Conservation (phyloP, 2,329 filamentous ascomycete genomes). For the Arthrocladium fulminans region DNA sequence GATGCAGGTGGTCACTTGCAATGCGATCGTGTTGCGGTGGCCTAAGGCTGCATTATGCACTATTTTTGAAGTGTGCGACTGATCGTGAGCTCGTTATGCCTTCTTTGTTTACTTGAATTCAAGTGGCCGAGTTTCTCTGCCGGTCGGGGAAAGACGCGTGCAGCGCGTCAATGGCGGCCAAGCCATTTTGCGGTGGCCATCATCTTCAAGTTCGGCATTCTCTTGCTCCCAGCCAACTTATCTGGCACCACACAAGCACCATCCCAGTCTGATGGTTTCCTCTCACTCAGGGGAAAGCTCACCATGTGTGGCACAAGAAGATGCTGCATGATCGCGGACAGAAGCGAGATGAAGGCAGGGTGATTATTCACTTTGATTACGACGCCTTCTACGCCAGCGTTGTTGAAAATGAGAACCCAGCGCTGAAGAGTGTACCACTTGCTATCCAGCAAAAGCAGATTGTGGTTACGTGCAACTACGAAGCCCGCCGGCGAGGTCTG, state of each 20-base stretch:
- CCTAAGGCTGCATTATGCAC: constrained; percentile 4
- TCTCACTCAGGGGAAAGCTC: neutral
- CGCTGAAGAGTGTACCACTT: constrained; percentile 62
- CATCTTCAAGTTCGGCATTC: neutral
- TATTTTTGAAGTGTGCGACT: neutral
- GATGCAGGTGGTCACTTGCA: neutral
- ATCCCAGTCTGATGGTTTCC: neutral
- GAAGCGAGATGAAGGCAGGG: constrained; percentile 51
- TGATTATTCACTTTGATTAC: constrained; percentile 68
- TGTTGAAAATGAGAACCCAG: constrained; percentile 70
- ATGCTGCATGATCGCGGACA: constrained; percentile 26
- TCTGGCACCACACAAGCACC: too few relatives aligned
- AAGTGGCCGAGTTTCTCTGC: neutral
- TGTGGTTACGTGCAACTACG: constrained; percentile 88
- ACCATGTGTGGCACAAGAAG: constrained; percentile 13
- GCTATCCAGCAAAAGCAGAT: constrained; percentile 92
- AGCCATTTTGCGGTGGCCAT: neutral
- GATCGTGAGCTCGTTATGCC: neutral
- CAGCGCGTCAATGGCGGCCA: neutral
- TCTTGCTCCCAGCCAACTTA: too few relatives aligned
- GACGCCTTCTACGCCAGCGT: constrained; percentile 89
- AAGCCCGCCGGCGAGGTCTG: constrained; percentile 58
- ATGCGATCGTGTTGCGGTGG: neutral
- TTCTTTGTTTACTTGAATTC: constrained; percentile 3
- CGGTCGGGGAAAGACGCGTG: neutral